Evolutionary conservation across 768 basidiomycete species (phyloP), one percentile per base, ranked within the genome.

Genomic region (Xanthoconium purpureum): DNA sequence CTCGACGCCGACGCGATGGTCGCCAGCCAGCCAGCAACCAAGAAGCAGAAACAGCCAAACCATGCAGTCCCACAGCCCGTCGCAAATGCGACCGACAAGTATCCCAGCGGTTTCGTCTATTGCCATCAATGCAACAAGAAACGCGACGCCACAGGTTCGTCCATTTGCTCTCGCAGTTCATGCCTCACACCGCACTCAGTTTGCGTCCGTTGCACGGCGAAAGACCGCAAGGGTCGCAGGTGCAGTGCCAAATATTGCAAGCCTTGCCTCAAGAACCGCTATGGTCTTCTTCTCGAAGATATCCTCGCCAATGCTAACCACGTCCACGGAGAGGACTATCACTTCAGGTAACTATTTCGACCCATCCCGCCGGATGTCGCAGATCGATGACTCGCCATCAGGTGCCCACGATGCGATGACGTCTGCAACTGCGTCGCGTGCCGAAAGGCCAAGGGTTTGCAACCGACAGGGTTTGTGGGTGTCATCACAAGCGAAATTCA

Each of bases 121-220:
- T 91, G 89, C 60, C 89, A 89, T 67, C 88, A 89, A 64, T 89
- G 89, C 70, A 77, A 76, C 58, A 80, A 78, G 66, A 87, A 85
- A 61, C 81, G 83, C 49, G 83, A 82, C 60, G 65, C 68, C 30
- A 65, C 72, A 45, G 72, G 88, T 86, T 45, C 49, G 77, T 64
- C 32, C 24, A 33, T 3, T n/a, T 35, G 28, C n/a, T 36, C 14
- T 52, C 24, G 45, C 47, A 53, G 47, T 36, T 6, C 38, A 14
- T 54, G 15, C 45, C 56, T 67, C 37, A 62, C 40, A 43, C 55
- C 12, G 36, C 7, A 5, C 24, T 18, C 46, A 78, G 77, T 58
- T n/a, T 58, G 62, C 32, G 24, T 78, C 20, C 75, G 67, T 13
- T 80, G 78, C 55, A 80, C 79, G 2, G 56, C 63, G 2, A 67